These are phyloP conservation scores for Abrus pulchellus DNA, from an alignment of 306 rosid genomes.

Conservation along the genomic window DNA sequence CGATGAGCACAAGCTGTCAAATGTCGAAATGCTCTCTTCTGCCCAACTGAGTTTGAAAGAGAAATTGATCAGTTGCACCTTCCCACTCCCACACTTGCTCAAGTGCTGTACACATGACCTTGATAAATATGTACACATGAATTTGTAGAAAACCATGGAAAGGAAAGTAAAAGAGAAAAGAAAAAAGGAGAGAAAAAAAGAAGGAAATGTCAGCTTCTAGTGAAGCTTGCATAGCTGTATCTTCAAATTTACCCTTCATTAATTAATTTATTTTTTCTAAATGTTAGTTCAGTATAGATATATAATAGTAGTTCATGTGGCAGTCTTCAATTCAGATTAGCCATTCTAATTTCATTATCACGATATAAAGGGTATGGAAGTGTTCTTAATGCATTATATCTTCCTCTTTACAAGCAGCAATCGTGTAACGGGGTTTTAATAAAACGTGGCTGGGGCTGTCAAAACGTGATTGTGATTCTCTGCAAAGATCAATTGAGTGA, in stretches of 20 bases:
- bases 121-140: constrained; percentile 55
- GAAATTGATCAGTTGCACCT: constrained; percentile 30
- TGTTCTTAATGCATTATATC: constrained; percentile 12
- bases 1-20: constrained; percentile 44
- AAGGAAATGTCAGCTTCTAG: constrained; percentile 43
- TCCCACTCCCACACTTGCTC: constrained; percentile 29
- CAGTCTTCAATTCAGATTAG: background rate
- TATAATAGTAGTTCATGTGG: background rate
- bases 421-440: constrained; percentile 13
- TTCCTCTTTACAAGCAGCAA: constrained; percentile 39
- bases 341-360: background rate
- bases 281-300: constrained; percentile 41
- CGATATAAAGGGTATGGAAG: background rate
- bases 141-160: constrained; percentile 64
- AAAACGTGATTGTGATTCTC: constrained; percentile 40
- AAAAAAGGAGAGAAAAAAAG: background rate
- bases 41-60: constrained; percentile 12
- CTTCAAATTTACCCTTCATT: constrained; percentile 49
- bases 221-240: constrained; percentile 53
- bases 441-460: constrained; percentile 20
- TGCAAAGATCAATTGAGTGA: constrained; percentile 33
- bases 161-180: constrained; percentile 3
- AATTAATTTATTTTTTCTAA: constrained; percentile 34
- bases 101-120: constrained; percentile 15
- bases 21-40: constrained; percentile 44